phyloP scores from a whole-genome alignment of 2,329 filamentous ascomycete species.

The Trichoderma harzianum region DNA sequence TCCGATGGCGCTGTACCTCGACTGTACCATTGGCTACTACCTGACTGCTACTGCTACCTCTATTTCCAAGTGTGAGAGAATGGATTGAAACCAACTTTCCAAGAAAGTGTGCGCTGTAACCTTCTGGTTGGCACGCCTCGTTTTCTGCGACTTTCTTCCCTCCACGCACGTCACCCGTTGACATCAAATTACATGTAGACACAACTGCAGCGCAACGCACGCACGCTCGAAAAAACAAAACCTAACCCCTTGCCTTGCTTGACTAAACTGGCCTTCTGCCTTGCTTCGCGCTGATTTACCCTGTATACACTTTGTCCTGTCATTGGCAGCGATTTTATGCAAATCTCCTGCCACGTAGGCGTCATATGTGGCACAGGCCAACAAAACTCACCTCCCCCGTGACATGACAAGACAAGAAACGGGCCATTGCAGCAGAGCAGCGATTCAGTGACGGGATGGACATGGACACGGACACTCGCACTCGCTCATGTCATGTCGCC shows the following conservation, averaged over 20 bases:
- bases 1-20: not conserved
- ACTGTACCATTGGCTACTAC: not conserved
- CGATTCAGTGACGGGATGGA: not conserved
- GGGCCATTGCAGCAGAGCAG: not conserved
- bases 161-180: not conserved
- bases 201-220: not conserved
- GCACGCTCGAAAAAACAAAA: not conserved
- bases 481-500: not conserved
- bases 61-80: too few relatives aligned
- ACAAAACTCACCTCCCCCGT: not conserved
- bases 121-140: not conserved
- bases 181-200: not conserved
- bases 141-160: not conserved
- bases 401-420: not conserved
- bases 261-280: too few relatives aligned
- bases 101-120: not conserved
- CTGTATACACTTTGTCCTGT: not conserved
- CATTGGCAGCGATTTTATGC: not conserved
- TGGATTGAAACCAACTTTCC: not conserved
- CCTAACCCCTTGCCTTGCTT: not conserved
- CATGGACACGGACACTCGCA: not conserved
- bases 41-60: not conserved
- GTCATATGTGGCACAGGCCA: slow-evolving; percentile 1
- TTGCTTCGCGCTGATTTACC: not conserved
- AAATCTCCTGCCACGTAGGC: slow-evolving; percentile 4